These are phyloP conservation scores for Naganishia cerealis DNA, from an alignment of 1,284 basidiomycete genomes.

Conservation along the genomic window DNA sequence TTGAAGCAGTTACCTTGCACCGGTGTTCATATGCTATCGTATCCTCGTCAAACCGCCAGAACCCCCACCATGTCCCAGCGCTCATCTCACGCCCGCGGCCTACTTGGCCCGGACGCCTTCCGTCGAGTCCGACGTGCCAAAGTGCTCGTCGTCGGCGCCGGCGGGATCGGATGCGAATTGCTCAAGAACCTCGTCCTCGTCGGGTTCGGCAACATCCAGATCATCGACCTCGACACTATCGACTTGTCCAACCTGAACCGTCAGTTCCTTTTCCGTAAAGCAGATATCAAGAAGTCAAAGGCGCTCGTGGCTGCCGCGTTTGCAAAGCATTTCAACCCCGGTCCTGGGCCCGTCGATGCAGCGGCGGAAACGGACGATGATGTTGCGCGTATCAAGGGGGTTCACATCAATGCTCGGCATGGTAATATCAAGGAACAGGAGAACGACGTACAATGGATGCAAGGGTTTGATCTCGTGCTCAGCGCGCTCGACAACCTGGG, in stretches of 20 bases:
- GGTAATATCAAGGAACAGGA: conserved; percentile 93
- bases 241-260: conserved; percentile 97
- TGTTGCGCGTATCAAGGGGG: conserved; percentile 49
- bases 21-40: too few species aligned
- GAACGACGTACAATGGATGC: conserved; percentile 88
- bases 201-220: conserved; percentile 87
- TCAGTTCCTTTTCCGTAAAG: conserved; percentile 96
- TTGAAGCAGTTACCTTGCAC: background rate
- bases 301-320: conserved; percentile 87
- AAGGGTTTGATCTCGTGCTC: conserved; percentile 84
- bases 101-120: conserved; percentile 71
- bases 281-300: conserved; percentile 96
- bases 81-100: conserved; percentile 53
- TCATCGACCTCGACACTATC: conserved; percentile 94
- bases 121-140: conserved; percentile 60
- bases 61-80: conserved; percentile 4
- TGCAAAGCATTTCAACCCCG: conserved; percentile 87
- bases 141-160: conserved; percentile 89
- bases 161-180: conserved; percentile 96
- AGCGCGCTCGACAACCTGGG: conserved; percentile 96
- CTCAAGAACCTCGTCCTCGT: conserved; percentile 93
- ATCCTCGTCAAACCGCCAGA: too few species aligned
- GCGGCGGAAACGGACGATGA: background rate
- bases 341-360: conserved; percentile 42
- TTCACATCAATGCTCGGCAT: conserved; percentile 83